These are phyloP conservation scores for Aquilaria agallochum DNA, from an alignment of 441 rosid species.

Conservation along the genomic window DNA sequence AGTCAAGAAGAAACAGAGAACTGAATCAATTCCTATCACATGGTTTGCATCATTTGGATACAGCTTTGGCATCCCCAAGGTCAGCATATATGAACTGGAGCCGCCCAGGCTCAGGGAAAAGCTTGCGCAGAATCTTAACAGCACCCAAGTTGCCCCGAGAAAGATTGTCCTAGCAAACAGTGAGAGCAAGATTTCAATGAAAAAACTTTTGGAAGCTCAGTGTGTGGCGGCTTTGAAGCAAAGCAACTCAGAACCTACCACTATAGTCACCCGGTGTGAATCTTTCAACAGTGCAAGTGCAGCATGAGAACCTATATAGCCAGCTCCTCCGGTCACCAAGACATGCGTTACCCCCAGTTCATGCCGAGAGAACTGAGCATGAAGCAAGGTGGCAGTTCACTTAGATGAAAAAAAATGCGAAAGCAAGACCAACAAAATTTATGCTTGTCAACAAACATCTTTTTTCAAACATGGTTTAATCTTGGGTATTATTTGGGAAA, in stretches of 20 bases:
- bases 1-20: neutral
- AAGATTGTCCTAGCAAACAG: constrained; percentile 76
- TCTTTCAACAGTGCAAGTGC: constrained; percentile 78
- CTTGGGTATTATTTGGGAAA: too few species aligned
- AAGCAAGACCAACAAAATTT: too few species aligned
- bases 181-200: neutral
- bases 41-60: constrained; percentile 27
- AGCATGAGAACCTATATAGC: constrained; percentile 97
- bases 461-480: too few species aligned
- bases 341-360: constrained; percentile 85
- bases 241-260: constrained; percentile 36
- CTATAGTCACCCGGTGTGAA: constrained; percentile 77
- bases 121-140: constrained; percentile 68
- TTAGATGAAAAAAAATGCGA: too few species aligned
- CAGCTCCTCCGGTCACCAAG: constrained; percentile 97
- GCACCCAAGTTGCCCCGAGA: constrained; percentile 96
- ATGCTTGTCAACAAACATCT: too few species aligned
- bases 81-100: constrained; percentile 96
- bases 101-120: constrained; percentile 89
- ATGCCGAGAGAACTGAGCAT: constrained; percentile 55
- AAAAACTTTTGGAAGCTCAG: too few species aligned
- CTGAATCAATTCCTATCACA: neutral
- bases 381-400: constrained; percentile 8
- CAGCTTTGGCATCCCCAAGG: constrained; percentile 82
- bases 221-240: neutral